phyloP scores from a whole-genome alignment of 1,139 yeast genomes.

The Hansenula sp. region DNA sequence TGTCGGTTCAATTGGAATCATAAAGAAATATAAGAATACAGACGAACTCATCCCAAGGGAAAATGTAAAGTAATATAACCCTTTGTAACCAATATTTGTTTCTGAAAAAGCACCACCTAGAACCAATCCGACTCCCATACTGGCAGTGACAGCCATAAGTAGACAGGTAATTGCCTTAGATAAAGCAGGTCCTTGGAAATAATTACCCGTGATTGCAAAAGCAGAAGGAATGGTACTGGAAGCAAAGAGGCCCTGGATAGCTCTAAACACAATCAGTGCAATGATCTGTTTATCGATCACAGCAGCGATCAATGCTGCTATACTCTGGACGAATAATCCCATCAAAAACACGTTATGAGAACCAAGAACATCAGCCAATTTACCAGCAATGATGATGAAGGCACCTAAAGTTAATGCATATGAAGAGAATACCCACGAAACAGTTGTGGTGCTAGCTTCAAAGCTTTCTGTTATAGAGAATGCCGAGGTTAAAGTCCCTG shows the following conservation, averaged over 20 bases:
- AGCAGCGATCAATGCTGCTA: slow-evolving; percentile 29
- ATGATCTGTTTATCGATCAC: slow-evolving; percentile 23
- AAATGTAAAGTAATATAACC: slow-evolving; percentile 27
- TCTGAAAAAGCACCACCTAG: slow-evolving; percentile 33
- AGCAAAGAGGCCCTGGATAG: slow-evolving; percentile 34
- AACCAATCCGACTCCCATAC: slow-evolving; percentile 28
- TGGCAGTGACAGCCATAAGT: slow-evolving; percentile 22
- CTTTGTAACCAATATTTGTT: slow-evolving; percentile 28
- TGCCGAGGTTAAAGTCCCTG: slow-evolving; percentile 25
- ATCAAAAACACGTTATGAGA: slow-evolving; percentile 24
- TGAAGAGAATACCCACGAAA: slow-evolving; percentile 33
- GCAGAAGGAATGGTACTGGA: slow-evolving; percentile 31
- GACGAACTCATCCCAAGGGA: slow-evolving; percentile 15
- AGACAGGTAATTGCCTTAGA: slow-evolving; percentile 23
- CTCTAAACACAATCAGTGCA: slow-evolving; percentile 31
- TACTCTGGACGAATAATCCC: slow-evolving; percentile 19
- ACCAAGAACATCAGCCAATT: slow-evolving; percentile 32
- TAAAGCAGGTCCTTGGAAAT: slow-evolving; percentile 24
- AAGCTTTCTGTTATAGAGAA: slow-evolving; percentile 23
- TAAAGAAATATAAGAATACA: slow-evolving; percentile 16
- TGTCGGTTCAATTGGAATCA: slow-evolving; percentile 17
- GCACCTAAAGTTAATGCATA: slow-evolving; percentile 34
- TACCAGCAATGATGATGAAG: slow-evolving; percentile 33
- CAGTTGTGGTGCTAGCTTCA: slow-evolving; percentile 21
- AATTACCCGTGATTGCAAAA: slow-evolving; percentile 27